These are phyloP conservation scores for Myriosclerotinia duriaeana DNA, from an alignment of 2,329 filamentous ascomycete species.

Conservation along the genomic window DNA sequence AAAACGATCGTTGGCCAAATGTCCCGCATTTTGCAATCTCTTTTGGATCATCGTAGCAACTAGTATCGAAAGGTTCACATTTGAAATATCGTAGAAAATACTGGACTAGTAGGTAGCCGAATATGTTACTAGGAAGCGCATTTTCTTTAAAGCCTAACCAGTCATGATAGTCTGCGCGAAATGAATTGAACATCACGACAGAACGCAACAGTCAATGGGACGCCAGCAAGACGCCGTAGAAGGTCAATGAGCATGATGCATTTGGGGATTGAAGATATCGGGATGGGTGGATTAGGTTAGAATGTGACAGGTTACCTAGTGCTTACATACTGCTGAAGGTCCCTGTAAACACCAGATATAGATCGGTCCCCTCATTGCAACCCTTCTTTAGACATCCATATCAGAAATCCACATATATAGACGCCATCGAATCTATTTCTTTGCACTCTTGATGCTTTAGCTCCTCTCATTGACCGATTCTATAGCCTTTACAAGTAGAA, in stretches of 20 bases:
- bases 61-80: slow-evolving; percentile 29
- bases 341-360: background rate
- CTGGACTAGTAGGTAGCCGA: slow-evolving; percentile 33
- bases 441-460: no score
- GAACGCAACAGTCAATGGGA: background rate
- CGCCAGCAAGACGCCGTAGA: background rate
- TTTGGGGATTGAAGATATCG: slow-evolving; percentile 3
- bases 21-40: slow-evolving; percentile 33
- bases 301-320: slow-evolving; percentile 14
- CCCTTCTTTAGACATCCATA: background rate
- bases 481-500: background rate
- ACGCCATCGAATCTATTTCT: background rate
- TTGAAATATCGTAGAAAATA: slow-evolving; percentile 30
- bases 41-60: slow-evolving; percentile 30
- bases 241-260: background rate
- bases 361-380: background rate
- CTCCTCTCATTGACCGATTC: background rate
- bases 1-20: slow-evolving; percentile 26
- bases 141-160: slow-evolving; percentile 34
- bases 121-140: slow-evolving; percentile 32
- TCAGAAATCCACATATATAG: background rate
- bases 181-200: slow-evolving; percentile 7
- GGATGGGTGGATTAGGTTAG: slow-evolving; percentile 41
- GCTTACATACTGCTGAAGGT: slow-evolving; percentile 7
- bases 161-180: slow-evolving; percentile 30